A percentile compares a stretch with the other conserved stretches of the same genome.
Conservation (phyloP, 441 rosid species). For the Breynia disticha region DNA sequence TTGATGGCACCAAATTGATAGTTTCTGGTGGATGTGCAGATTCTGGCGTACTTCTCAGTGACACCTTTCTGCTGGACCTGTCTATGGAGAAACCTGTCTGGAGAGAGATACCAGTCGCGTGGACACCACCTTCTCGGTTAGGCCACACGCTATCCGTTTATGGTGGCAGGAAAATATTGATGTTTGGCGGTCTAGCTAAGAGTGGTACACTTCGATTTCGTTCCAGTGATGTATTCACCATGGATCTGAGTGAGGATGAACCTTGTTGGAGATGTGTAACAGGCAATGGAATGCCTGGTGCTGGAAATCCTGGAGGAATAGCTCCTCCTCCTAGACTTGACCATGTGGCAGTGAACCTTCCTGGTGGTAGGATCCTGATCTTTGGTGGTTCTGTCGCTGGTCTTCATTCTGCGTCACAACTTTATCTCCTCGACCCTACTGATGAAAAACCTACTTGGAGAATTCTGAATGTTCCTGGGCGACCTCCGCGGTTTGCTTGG, state of each 20-base stretch:
- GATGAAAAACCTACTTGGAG: conserved; percentile 95
- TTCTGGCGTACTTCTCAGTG: conserved; percentile 87
- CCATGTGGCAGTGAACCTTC: conserved; percentile 85
- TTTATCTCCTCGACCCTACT: conserved; percentile 79
- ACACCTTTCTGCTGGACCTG: conserved; percentile 80
- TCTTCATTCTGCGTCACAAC: conserved; percentile 86
- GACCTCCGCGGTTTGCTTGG: conserved; percentile 92
- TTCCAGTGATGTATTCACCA: conserved; percentile 85
- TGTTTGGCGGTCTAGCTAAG: conserved; percentile 95
- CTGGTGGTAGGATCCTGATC: conserved; percentile 77
- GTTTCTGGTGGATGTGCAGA: conserved; percentile 98
- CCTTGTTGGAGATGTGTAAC: conserved; percentile 81
- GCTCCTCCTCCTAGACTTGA: conserved; percentile 93
- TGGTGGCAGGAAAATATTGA: conserved; percentile 75
- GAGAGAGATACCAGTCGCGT: conserved; percentile 83
- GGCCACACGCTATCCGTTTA: conserved; percentile 85
- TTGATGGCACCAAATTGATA: conserved; percentile 86
- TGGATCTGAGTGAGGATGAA: conserved; percentile 86
- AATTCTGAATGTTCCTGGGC: conserved; percentile 71
- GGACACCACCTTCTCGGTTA: conserved; percentile 91
- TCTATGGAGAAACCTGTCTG: conserved; percentile 87
- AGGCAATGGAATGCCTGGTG: conserved; percentile 81
- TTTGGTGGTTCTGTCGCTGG: conserved; percentile 98
- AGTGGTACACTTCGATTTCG: conserved; percentile 80
- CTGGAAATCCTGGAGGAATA: conserved; percentile 70